Percentiles rank a stretch among this genome's conserved stretches.
Evolutionary conservation across 1,139 yeast species (phyloP).

Genomic region (Magnusiomyces paraingens): DNA sequence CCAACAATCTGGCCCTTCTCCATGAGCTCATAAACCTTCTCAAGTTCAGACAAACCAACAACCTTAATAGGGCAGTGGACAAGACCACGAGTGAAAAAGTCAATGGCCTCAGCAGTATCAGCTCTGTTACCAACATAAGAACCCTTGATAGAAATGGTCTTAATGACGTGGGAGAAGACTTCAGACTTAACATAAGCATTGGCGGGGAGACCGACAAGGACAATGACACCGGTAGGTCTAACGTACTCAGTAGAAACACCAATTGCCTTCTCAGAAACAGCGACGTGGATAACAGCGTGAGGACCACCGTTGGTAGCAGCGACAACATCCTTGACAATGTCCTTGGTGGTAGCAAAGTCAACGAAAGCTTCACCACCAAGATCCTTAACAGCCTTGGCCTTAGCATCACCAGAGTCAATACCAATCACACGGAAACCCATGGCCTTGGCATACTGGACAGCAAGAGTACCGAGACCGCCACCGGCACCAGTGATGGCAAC

Average conservation of each 20-base stretch:
- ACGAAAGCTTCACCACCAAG: slow-evolving; percentile 68
- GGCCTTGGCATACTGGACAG: slow-evolving; percentile 74
- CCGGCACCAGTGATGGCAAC: slow-evolving; percentile 78
- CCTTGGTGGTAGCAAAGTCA: slow-evolving; percentile 49
- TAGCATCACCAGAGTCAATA: slow-evolving; percentile 68
- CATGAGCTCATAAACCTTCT: slow-evolving; percentile 58
- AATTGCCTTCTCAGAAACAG: slow-evolving; percentile 70
- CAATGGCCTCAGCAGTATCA: slow-evolving; percentile 71
- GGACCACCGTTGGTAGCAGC: slow-evolving; percentile 68
- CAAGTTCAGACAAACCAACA: slow-evolving; percentile 57
- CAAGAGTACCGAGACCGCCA: slow-evolving; percentile 79
- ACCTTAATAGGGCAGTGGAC: slow-evolving; percentile 62
- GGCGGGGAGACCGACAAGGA: slow-evolving; percentile 75
- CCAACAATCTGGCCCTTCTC: slow-evolving; percentile 67
- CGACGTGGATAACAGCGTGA: slow-evolving; percentile 74
- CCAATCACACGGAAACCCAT: slow-evolving; percentile 75
- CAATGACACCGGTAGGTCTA: slow-evolving; percentile 70
- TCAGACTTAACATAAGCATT: slow-evolving; percentile 56
- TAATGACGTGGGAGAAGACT: slow-evolving; percentile 60
- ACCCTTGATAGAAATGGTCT: slow-evolving; percentile 59
- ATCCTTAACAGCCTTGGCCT: slow-evolving; percentile 47
- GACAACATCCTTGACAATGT: slow-evolving; percentile 45
- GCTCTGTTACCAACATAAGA: slow-evolving; percentile 79
- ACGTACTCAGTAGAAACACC: slow-evolving; percentile 62
- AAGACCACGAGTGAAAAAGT: slow-evolving; percentile 62